Evolutionary conservation across 345 rosid genomes (phyloP), one percentile per base, ranked within the genome.

Genomic region (Clarkia xantiana): DNA sequence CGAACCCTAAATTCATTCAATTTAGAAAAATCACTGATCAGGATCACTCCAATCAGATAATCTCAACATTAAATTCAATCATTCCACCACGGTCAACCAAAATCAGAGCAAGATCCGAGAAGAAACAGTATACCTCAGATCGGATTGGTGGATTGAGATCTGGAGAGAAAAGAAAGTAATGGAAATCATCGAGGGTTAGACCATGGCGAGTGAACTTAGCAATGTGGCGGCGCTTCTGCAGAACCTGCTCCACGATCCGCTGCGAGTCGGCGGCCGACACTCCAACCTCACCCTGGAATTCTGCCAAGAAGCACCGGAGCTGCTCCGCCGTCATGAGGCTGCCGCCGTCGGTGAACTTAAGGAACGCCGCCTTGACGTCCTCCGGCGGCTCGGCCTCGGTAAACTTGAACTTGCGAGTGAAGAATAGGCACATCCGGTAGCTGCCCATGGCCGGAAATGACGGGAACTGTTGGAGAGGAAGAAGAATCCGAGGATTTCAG

Each of bases 161-260:
- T 15, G 70, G 52, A 18, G 77, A 72, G 62, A 81, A 77, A 58
- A 84, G 43, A 53, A 61, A 75, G 55, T 66, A 73, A 44, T 76
- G 72, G 59, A 84, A 81, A 58, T 78, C 94, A 6, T 84, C 94
- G 45, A 80, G 80, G 15, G 82, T 81, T 14, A 90, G 83, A 45
- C 73, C 47, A 47, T 63, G 60, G 60, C 85, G 72, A 0, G 78
- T 67, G 70, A 77, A 80, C 74, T 76, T 79, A 1, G 82, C 62
- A 56, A 78, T 63, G 56, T 76, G 86, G 55, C 76, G 95, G 53
- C 76, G 69, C 60, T 62, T 61, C 1, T 70, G 76, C 61, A 76
- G 67, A 23, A 83, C 64, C 52, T 73, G 72, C 19, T 75, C 75
- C 11, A 83, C 70, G 67, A 83, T 63, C 59, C 54, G 64, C 72